These are phyloP conservation scores for Takashimella koratensis DNA, from an alignment of 1,284 basidiomycete genomes.

Conservation along the genomic window DNA sequence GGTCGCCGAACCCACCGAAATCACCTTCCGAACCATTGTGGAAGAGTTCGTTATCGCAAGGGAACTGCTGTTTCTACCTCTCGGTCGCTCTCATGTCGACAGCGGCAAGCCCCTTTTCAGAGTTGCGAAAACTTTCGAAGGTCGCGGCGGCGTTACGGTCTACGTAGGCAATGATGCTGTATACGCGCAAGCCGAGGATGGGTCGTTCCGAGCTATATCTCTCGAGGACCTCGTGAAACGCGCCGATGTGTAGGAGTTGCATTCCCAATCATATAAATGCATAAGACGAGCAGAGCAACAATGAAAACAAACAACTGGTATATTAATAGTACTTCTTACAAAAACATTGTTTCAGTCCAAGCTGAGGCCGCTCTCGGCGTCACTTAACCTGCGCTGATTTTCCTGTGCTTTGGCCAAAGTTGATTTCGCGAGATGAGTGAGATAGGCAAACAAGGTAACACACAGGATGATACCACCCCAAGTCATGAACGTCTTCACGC, in stretches of 20 bases:
- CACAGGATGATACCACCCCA: conserved; percentile 47
- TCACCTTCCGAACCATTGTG: conserved; percentile 85
- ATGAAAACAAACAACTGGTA: too few species aligned
- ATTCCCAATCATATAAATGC: too few species aligned
- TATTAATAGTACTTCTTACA: too few species aligned
- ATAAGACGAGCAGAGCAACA: background rate
- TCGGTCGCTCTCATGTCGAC: conserved; percentile 71
- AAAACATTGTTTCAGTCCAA: background rate
- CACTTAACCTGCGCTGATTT: conserved; percentile 12
- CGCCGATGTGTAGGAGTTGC: conserved; percentile 9
- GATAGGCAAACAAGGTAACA: conserved; percentile 52
- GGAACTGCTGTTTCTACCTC: conserved; percentile 84
- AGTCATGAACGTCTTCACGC: conserved; percentile 35
- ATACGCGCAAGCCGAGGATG: conserved; percentile 42
- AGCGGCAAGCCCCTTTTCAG: conserved; percentile 83
- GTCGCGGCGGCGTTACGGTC: conserved; percentile 76
- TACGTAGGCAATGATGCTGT: conserved; percentile 52
- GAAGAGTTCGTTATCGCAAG: conserved; percentile 78
- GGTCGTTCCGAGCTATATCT: conserved; percentile 38
- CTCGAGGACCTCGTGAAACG: conserved; percentile 48
- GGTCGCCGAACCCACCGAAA: conserved; percentile 56
- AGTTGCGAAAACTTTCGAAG: conserved; percentile 70
- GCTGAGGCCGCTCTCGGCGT: background rate
- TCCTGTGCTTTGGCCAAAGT: conserved; percentile 42
- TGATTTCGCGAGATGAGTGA: conserved; percentile 50